Conservation (phyloP, 2,329 filamentous ascomycete genomes). For the Paracorniculantispora psalliotae region DNA sequence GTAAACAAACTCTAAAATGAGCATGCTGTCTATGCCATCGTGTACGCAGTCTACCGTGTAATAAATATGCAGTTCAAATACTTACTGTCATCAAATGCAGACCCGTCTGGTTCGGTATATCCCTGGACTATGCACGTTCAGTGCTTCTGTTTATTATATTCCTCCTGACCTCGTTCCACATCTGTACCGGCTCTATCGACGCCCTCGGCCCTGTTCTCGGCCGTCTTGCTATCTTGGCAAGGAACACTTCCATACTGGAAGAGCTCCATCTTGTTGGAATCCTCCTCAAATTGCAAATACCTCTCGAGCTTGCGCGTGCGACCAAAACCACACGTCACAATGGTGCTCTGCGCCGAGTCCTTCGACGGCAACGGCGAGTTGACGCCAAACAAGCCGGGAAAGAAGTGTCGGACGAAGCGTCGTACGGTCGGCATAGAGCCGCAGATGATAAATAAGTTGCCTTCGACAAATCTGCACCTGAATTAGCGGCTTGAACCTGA, state of each 20-base stretch:
- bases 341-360: background rate
- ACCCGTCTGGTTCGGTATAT: background rate
- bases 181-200: background rate
- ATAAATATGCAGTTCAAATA: too few relatives aligned
- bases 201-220: background rate
- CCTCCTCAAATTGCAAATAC: slow-evolving; percentile 1
- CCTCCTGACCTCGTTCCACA: background rate
- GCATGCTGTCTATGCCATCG: background rate
- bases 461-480: slow-evolving; percentile 29
- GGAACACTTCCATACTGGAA: background rate
- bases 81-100: too few relatives aligned
- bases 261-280: slow-evolving; percentile 1
- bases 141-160: background rate
- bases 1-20: background rate
- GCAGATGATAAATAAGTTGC: slow-evolving; percentile 36
- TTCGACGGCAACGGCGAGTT: slow-evolving; percentile 1
- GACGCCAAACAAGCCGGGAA: background rate
- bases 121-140: background rate
- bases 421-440: slow-evolving; percentile 34
- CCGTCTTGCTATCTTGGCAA: background rate
- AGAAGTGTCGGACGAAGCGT: slow-evolving; percentile 5
- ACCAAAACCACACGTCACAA: background rate
- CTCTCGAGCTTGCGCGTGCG: background rate
- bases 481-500: background rate
- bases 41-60: background rate